Base-by-base conservation (phyloP, 2,329 filamentous ascomycete species). In the Calonectria fujianensis region DNA sequence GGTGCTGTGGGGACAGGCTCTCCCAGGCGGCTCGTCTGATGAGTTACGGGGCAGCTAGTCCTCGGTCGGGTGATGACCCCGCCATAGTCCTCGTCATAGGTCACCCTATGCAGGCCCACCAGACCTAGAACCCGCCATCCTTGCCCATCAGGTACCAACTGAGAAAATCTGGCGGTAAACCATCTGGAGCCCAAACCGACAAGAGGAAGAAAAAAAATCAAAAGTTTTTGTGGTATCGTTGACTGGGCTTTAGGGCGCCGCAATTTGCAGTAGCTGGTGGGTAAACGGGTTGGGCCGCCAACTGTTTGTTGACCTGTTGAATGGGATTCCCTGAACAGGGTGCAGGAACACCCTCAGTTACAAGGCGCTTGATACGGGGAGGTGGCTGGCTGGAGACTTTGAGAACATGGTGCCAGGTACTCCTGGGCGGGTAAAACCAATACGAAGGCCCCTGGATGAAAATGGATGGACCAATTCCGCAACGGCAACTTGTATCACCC, bases 31-130 rank as follows among this genome's bases (percentile, higher is more conserved):
- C 69, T 63, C 59, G 41, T 29, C 52, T 51, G 35, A 39, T 63
- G 24, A 41, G 57, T 16, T 41, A 63, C 29, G 57, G 57, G 57
- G 37, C 31, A 35, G 50, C 70, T 70, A 63, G n/a, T 41, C 45
- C 32, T 52, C 16, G 50, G 48, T 57, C 61, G 50, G 70, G 64
- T 32, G 51, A 59, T 65, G 59, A 74, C 72, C 72, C 78, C 79
- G 69, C 76, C 65, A 61, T 76, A 57, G 70, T 74, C 69, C 74
- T 77, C 79, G 79, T 80, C 79, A 80, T 80, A 80, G 76, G 77
- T 57, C 74, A 67, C 65, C 65, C 57, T 74, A 73, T 71, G 70
- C 65, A 75, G 71, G 57, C 51, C 67, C 72, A 74, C 72, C 9
- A 37, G 31, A 16, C 51, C 27, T 16, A 37, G 45, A 64, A 50